Conservation (phyloP, 2,329 filamentous ascomycete genomes). For the Paraconiothyrium brasiliense region DNA sequence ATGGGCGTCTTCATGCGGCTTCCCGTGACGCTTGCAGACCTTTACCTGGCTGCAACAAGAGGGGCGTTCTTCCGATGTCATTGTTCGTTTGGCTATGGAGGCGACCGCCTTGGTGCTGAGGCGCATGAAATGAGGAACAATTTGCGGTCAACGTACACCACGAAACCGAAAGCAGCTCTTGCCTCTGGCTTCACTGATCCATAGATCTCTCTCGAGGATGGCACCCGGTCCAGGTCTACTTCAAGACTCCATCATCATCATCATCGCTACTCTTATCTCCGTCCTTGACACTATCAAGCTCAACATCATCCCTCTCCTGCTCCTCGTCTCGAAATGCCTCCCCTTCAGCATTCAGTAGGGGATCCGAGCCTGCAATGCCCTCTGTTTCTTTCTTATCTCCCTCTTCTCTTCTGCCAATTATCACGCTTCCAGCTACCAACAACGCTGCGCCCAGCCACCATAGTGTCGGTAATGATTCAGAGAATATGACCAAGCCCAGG, state of each 20-base stretch:
- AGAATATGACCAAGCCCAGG: constrained; percentile 75
- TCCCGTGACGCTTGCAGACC: neutral
- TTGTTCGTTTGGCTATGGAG: neutral
- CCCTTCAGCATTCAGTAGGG: constrained; percentile 29
- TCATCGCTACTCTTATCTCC: constrained; percentile 31
- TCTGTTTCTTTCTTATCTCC: constrained; percentile 43
- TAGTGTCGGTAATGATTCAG: constrained; percentile 73
- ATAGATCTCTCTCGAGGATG: neutral
- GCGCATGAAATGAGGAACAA: neutral
- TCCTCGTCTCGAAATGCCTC: constrained; percentile 54
- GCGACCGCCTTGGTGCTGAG: neutral
- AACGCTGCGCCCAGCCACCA: constrained; percentile 81
- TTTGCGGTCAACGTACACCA: neutral
- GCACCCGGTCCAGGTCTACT: constrained; percentile 26
- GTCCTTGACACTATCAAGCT: constrained; percentile 41
- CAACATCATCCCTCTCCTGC: constrained; percentile 34
- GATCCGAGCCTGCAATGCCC: constrained; percentile 34
- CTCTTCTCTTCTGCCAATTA: constrained; percentile 77
- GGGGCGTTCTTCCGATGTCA: neutral
- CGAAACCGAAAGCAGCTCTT: neutral
- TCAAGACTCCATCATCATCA: constrained; percentile 45
- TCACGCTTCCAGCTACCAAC: constrained; percentile 78
- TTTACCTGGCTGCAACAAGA: neutral
- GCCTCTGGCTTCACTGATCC: neutral
- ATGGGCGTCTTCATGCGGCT: neutral